phyloP scores from a whole-genome alignment of 371 early-diverging fungal species.

The Lichtheimia corymbifera region DNA sequence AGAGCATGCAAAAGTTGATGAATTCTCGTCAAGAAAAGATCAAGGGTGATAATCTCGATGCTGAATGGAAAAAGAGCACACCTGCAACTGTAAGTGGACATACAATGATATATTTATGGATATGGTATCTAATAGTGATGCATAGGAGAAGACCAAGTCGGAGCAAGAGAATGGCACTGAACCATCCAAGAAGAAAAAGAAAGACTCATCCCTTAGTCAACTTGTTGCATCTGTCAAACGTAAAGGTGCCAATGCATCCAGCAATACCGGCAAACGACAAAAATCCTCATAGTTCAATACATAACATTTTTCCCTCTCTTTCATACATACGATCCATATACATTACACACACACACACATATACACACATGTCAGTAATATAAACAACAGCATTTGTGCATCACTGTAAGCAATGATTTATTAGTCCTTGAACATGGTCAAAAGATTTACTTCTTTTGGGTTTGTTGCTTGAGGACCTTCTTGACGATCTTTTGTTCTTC shows the following conservation, averaged over 20 bases:
- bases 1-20: conserved; percentile 82
- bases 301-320: neutral
- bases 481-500: conserved; percentile 99
- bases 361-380: neutral
- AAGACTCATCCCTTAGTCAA: conserved; percentile 47
- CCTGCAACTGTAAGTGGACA: conserved; percentile 7
- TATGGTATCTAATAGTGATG: neutral
- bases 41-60: conserved; percentile 24
- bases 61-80: conserved; percentile 38
- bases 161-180: neutral
- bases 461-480: conserved; percentile 91
- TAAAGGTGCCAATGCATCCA: conserved; percentile 50
- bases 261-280: conserved; percentile 42
- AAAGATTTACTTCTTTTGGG: conserved; percentile 14
- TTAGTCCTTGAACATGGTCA: neutral
- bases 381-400: neutral
- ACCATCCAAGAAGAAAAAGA: conserved; percentile 11
- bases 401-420: neutral
- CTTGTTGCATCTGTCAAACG: conserved; percentile 63
- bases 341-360: neutral
- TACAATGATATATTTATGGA: neutral
- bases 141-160: too few species aligned
- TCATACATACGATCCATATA: neutral
- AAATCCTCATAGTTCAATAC: conserved; percentile 21
- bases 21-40: conserved; percentile 68